Percentiles rank a stretch among this genome's conserved stretches.
Conservation (phyloP, 257 asterid species). For the Asclepias syriaca region DNA sequence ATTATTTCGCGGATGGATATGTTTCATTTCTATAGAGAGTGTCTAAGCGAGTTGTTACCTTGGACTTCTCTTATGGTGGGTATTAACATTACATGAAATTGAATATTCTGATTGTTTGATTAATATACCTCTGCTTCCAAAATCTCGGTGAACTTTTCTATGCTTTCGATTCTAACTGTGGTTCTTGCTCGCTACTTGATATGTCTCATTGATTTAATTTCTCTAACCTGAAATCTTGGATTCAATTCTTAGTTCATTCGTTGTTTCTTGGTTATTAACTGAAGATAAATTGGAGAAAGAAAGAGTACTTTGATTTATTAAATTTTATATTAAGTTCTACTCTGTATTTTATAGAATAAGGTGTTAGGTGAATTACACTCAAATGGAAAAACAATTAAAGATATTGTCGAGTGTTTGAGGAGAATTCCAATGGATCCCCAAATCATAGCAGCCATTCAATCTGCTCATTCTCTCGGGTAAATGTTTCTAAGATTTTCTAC, state of each 20-base stretch:
- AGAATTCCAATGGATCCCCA: constrained; percentile 52
- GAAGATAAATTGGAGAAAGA: not conserved
- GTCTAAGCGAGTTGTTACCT: too few species aligned
- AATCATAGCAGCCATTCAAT: constrained; percentile 41
- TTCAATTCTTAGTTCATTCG: too few species aligned
- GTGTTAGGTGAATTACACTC: constrained; percentile 64
- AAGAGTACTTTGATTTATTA: not conserved
- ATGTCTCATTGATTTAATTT: not conserved
- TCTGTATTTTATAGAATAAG: constrained; percentile 41
- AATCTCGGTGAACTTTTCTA: too few species aligned
- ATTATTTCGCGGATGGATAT: constrained; percentile 58
- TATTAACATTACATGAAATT: too few species aligned
- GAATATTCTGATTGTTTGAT: too few species aligned
- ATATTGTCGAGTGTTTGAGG: constrained; percentile 61
- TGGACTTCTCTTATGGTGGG: too few species aligned
- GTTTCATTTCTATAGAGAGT: too few species aligned
- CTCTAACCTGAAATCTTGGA: not conserved
- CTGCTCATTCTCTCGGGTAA: constrained; percentile 71
- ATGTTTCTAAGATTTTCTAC: not conserved
- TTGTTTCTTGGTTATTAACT: not conserved
- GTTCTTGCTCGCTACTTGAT: not conserved
- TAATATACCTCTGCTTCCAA: too few species aligned
- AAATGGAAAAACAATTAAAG: constrained; percentile 55
- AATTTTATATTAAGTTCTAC: not conserved
- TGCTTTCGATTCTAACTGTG: not conserved